A percentile compares a stretch with the other conserved stretches of the same genome.
phyloP scores from a whole-genome alignment of 768 basidiomycete genomes.

The Lactarius hatsudake region DNA sequence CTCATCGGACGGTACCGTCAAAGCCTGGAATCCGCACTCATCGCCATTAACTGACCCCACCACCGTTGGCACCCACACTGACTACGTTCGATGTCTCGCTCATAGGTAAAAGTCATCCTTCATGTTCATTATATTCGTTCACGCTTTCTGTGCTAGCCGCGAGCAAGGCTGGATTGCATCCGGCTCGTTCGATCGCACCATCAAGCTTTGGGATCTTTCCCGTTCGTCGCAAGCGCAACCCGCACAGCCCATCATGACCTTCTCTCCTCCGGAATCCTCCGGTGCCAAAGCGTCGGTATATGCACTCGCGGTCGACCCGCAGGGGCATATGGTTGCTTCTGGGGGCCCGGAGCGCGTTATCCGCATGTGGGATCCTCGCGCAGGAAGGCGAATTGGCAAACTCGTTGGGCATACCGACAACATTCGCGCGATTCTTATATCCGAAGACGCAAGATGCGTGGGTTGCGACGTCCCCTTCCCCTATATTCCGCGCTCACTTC shows the following conservation, averaged over 20 bases:
- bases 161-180: conserved; percentile 87
- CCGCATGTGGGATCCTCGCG: conserved; percentile 90
- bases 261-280: conserved; percentile 63
- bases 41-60: conserved; percentile 55
- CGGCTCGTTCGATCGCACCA: conserved; percentile 90
- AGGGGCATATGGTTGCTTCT: conserved; percentile 77
- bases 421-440: conserved; percentile 84
- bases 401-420: conserved; percentile 98
- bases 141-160: conserved; percentile 43
- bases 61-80: conserved; percentile 70
- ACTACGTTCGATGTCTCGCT: conserved; percentile 82
- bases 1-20: conserved; percentile 92
- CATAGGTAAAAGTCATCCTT: conserved; percentile 48
- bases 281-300: conserved; percentile 73
- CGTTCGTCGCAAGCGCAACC: conserved; percentile 23
- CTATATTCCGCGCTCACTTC: conserved; percentile 14
- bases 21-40: conserved; percentile 89
- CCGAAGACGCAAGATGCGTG: conserved; percentile 89
- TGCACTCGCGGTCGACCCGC: conserved; percentile 74
- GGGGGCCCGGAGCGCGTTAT: conserved; percentile 92
- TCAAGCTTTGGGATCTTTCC: conserved; percentile 90
- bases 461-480: conserved; percentile 34
- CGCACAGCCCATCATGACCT: conserved; percentile 55
- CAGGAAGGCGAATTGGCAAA: conserved; percentile 76
- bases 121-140: conserved; percentile 20